Conservation (phyloP, 2,329 filamentous ascomycete genomes). For the Aspergillus flavus region DNA sequence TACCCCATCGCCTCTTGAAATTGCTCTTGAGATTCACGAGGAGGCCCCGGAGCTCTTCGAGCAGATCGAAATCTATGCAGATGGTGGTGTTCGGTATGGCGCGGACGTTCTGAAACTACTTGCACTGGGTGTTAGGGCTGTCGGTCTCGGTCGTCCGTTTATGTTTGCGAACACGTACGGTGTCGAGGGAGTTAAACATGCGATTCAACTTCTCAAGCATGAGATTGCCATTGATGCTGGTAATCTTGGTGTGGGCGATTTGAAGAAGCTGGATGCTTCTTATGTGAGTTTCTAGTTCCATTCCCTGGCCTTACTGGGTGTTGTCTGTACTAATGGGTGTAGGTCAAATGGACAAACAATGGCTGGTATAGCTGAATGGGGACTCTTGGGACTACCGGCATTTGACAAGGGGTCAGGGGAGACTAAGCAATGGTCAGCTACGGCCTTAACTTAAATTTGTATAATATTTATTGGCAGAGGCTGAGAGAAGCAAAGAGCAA, state of each 20-base stretch:
- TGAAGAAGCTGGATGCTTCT: constrained; percentile 15
- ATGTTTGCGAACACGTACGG: constrained; percentile 27
- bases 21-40: constrained; percentile 53
- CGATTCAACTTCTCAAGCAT: constrained; percentile 14
- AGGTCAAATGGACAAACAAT: constrained; percentile 15
- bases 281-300: neutral
- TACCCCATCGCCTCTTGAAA: constrained; percentile 48
- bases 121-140: constrained; percentile 54
- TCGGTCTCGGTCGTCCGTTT: constrained; percentile 48
- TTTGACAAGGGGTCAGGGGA: neutral
- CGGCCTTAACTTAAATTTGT: neutral
- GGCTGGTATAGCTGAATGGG: constrained; percentile 8
- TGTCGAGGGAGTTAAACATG: constrained; percentile 17
- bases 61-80: constrained; percentile 53
- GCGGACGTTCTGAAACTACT: constrained; percentile 58
- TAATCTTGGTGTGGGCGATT: constrained; percentile 8
- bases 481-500: too few species aligned
- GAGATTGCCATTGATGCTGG: constrained; percentile 16
- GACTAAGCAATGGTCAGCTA: neutral
- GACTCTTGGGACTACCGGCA: neutral
- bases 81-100: constrained; percentile 55
- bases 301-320: fast-evolving
- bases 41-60: constrained; percentile 51
- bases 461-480: neutral
- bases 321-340: neutral